A percentile compares a stretch with the other conserved stretches of the same genome.
These are phyloP conservation scores for Hericium erinaceus DNA, from an alignment of 768 basidiomycete species.

Conservation along the genomic window DNA sequence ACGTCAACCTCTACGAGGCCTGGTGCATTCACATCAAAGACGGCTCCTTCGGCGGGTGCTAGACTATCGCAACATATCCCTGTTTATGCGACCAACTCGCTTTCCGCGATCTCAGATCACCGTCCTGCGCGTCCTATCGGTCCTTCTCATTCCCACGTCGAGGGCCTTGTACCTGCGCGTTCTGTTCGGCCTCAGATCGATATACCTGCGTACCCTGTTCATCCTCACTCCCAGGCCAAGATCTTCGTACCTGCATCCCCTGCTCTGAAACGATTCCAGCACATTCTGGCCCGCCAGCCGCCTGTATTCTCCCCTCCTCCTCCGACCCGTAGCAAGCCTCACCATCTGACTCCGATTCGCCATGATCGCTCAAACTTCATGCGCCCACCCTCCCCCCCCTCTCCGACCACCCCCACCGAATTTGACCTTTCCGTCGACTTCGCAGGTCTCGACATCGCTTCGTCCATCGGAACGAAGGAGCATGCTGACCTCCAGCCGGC, in stretches of 20 bases:
- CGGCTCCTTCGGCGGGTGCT: not conserved
- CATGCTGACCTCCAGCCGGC: conserved; percentile 28
- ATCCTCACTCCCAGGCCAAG: conserved; percentile 20
- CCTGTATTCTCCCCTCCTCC: not conserved
- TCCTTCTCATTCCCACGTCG: conserved; percentile 16
- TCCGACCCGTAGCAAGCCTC: conserved; percentile 28
- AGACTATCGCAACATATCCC: not conserved
- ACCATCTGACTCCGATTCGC: conserved; percentile 63
- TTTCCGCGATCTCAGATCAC: not conserved
- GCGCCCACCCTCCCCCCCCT: conserved; percentile 36
- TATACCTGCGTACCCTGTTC: not conserved
- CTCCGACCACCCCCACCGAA: conserved; percentile 48
- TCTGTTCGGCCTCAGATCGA: not conserved
- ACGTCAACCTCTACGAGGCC: not conserved
- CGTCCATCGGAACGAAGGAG: conserved; percentile 7
- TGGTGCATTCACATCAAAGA: not conserved
- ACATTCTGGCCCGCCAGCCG: not conserved
- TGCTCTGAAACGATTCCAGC: not conserved
- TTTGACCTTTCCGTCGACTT: conserved; percentile 39
- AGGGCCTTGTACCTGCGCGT: conserved; percentile 32
- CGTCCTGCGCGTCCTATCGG: not conserved
- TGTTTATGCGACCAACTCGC: not conserved
- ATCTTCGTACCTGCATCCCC: conserved; percentile 31
- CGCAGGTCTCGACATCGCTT: conserved; percentile 30
- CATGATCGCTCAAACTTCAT: conserved; percentile 27